Base-by-base conservation (phyloP, 495 filamentous ascomycete species). In the Aspergillus avenaceus region DNA sequence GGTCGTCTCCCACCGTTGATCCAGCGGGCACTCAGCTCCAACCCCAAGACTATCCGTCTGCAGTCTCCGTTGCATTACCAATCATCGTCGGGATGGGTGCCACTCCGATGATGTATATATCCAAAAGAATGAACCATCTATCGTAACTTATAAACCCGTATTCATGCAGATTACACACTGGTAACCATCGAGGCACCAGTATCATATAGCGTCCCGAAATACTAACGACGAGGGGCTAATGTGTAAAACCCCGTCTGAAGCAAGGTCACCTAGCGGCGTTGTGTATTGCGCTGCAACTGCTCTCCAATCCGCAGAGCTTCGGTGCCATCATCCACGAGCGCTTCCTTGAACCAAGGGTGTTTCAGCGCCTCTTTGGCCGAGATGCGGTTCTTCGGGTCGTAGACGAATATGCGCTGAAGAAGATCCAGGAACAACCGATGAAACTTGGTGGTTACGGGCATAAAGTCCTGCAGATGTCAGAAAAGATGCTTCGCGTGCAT, bases 321-420 rank as follows among this genome's bases (percentile, higher is more conserved):
- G 18, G 91, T 97, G 28, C 93, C 93, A 63, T 98, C 93, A 61
- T 98, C 93, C 18, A 86, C 80, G 3, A 86, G 74, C 6, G 75
- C 75, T 66, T 97, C 92, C 55, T 84, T 85, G 72, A 98, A 98
- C 93, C 93, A 98, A 0, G 86, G 83, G 61, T 98, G 93, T 52
- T 92, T 83, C 37, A 98, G 72, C 7, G 93, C 93, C 60, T 95
- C 73, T 56, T 95, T 90, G 47, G 93, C 93, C 4, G 89, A 95
- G 59, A 98, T 95, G 24, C 93, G 84, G 49, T 86, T 80, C 40
- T 84, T 84, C 2, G 95, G 91, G 54, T 98, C 91, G 65, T 98
- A 98, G 24, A 96, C 85, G 60, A 98, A 98, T 53, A 98, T 98
- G 55, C 82, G 85, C 52, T 83, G 78, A 1, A 98, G 73, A 4